phyloP scores from a whole-genome alignment of 1,284 basidiomycete species.

The Fomitopsis betulina region DNA sequence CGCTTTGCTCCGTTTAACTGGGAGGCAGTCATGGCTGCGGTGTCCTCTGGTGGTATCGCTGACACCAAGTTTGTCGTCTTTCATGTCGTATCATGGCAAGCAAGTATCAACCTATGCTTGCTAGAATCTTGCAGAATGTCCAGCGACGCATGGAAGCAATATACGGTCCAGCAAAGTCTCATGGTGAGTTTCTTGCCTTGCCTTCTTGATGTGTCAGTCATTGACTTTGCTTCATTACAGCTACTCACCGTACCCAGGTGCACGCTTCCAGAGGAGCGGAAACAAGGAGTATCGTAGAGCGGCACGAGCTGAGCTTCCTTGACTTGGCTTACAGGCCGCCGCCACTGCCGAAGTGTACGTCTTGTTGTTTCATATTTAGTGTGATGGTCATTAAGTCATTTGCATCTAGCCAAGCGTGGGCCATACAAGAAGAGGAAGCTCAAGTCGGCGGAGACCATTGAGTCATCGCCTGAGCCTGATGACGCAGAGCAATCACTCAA shows the following conservation, averaged over 20 bases:
- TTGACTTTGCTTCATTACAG: slow-evolving; percentile 2
- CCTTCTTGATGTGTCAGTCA: background rate
- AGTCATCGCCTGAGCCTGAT: background rate
- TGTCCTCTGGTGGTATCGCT: slow-evolving; percentile 33
- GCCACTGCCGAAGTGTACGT: slow-evolving; percentile 12
- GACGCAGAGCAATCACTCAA: background rate
- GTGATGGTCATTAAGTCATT: background rate
- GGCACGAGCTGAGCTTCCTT: slow-evolving; percentile 13
- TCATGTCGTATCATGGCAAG: background rate
- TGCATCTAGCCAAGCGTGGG: slow-evolving; percentile 11
- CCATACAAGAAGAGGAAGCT: slow-evolving; percentile 14
- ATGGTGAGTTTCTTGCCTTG: slow-evolving; percentile 9
- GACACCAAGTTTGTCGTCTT: slow-evolving; percentile 38
- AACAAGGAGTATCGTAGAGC: background rate
- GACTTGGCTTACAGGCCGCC: slow-evolving; percentile 8
- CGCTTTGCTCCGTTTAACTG: slow-evolving; percentile 47
- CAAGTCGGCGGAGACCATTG: background rate
- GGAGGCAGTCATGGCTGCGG: slow-evolving; percentile 42
- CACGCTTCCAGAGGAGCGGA: slow-evolving; percentile 1
- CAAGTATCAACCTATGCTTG: background rate
- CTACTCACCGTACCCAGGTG: slow-evolving; percentile 8
- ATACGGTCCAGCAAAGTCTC: slow-evolving; percentile 11
- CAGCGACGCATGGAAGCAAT: slow-evolving; percentile 17
- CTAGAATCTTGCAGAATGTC: slow-evolving; percentile 29
- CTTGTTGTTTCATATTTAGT: background rate